Percentiles rank a stretch among this genome's conserved stretches.
phyloP scores from a whole-genome alignment of 768 basidiomycete genomes.

The Candolleomyces aberdarensis region DNA sequence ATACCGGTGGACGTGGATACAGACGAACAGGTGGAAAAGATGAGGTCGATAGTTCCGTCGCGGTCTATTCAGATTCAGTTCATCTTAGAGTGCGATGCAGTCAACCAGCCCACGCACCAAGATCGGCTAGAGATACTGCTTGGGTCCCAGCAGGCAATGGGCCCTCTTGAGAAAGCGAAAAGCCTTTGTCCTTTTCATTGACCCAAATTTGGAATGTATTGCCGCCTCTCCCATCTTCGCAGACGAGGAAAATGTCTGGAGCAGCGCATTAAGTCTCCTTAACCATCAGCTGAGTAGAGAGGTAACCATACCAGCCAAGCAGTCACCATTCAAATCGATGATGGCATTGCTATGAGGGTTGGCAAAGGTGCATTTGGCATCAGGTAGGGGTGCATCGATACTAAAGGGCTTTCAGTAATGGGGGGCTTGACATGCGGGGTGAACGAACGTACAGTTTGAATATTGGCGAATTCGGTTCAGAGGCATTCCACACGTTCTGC shows the following conservation, averaged over 20 bases:
- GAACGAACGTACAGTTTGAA: slow-evolving; percentile 62
- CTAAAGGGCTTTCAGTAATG: slow-evolving; percentile 31
- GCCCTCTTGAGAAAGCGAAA: slow-evolving; percentile 63
- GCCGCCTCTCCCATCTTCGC: slow-evolving; percentile 57
- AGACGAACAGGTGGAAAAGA: slow-evolving; percentile 80
- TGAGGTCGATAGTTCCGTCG: slow-evolving; percentile 94
- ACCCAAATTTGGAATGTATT: slow-evolving; percentile 89
- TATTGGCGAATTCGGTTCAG: slow-evolving; percentile 45
- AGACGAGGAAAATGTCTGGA: slow-evolving; percentile 86
- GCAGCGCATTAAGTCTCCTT: too few species aligned
- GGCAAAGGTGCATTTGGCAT: slow-evolving; percentile 68
- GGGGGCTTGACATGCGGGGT: neutral
- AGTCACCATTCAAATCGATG: slow-evolving; percentile 93
- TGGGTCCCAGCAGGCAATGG: slow-evolving; percentile 74
- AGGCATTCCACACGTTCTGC: slow-evolving; percentile 76
- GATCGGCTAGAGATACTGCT: slow-evolving; percentile 83
- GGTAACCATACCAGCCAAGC: slow-evolving; percentile 66
- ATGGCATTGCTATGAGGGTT: slow-evolving; percentile 94
- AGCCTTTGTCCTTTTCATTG: slow-evolving; percentile 78
- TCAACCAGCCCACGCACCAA: slow-evolving; percentile 50
- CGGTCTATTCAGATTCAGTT: slow-evolving; percentile 54
- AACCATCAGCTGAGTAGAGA: too few species aligned
- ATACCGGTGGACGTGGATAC: slow-evolving; percentile 69
- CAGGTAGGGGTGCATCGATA: slow-evolving; percentile 55
- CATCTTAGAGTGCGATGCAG: neutral